Evolutionary conservation across 164 flowering plant genomes (phyloP).

Genomic region (Pachysandra terminalis): DNA sequence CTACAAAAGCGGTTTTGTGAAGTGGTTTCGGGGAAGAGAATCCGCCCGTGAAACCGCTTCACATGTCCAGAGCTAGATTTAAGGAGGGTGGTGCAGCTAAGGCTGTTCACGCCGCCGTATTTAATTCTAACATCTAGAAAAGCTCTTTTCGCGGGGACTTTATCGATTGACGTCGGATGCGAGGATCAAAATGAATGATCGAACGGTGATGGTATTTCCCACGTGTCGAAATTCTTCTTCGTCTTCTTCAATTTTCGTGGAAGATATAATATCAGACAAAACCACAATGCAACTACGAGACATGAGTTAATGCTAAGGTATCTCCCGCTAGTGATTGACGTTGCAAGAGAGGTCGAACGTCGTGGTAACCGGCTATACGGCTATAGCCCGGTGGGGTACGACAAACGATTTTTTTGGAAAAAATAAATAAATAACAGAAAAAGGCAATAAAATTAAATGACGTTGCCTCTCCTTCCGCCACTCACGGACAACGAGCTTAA

Average conservation of each 20-base stretch:
- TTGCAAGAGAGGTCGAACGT: too few species aligned
- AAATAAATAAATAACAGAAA: too few species aligned
- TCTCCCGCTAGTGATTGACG: too few species aligned
- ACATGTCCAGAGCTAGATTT: too few species aligned
- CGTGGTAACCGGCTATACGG: not conserved
- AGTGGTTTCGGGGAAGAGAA: too few species aligned
- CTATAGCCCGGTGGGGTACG: not conserved
- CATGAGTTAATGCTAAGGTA: not conserved
- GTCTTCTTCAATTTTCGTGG: not conserved
- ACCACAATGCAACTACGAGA: not conserved
- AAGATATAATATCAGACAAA: not conserved
- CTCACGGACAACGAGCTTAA: slow-evolving; percentile 31
- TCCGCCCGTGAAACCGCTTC: not conserved
- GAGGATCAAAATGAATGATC: too few species aligned
- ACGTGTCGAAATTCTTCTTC: not conserved
- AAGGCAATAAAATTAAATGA: not conserved
- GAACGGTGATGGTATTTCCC: too few species aligned
- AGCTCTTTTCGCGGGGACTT: too few species aligned
- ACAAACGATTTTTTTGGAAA: not conserved
- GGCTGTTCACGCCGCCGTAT: too few species aligned
- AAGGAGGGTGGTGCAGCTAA: too few species aligned
- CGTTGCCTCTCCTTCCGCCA: slow-evolving; percentile 20
- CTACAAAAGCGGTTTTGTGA: not conserved
- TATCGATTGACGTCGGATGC: too few species aligned
- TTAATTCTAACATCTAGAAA: too few species aligned